Percentiles rank a stretch among this genome's conserved stretches.
These are phyloP conservation scores for Apium graveolens DNA, from an alignment of 129 eudicot species.

Conservation along the genomic window DNA sequence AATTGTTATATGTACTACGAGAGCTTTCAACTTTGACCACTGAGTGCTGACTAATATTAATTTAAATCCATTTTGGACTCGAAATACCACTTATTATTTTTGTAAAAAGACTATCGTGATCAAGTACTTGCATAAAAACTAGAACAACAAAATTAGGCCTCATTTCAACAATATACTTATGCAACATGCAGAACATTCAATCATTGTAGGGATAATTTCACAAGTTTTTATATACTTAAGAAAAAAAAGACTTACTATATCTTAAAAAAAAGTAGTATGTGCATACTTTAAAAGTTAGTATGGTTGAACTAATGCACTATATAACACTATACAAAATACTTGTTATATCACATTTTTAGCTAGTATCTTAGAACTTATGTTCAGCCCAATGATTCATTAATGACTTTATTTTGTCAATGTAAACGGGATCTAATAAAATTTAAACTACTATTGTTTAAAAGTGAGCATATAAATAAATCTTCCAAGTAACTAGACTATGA, in stretches of 20 bases:
- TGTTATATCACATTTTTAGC: not conserved
- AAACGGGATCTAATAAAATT: too few relatives aligned
- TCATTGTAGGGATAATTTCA: not conserved
- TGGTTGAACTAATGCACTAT: not conserved
- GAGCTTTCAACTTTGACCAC: not conserved
- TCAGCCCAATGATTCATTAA: not conserved
- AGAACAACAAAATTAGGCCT: not conserved
- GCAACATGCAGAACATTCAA: not conserved
- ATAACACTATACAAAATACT: not conserved
- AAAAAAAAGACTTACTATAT: too few relatives aligned
- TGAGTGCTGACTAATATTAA: not conserved
- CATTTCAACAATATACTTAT: not conserved
- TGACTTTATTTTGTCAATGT: too few relatives aligned
- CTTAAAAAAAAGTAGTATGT: not conserved
- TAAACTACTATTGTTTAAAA: too few relatives aligned
- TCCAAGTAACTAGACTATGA: not conserved
- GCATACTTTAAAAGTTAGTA: not conserved
- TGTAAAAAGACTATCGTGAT: not conserved
- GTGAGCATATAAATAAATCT: too few relatives aligned
- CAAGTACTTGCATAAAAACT: not conserved
- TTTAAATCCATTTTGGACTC: not conserved
- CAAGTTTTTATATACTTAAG: too few relatives aligned
- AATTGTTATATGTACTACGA: not conserved
- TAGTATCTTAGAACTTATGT: not conserved
- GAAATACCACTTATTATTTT: not conserved